Evolutionary conservation across 371 early-diverging fungal genomes (phyloP).

Genomic region (Mucor velutinosus): DNA sequence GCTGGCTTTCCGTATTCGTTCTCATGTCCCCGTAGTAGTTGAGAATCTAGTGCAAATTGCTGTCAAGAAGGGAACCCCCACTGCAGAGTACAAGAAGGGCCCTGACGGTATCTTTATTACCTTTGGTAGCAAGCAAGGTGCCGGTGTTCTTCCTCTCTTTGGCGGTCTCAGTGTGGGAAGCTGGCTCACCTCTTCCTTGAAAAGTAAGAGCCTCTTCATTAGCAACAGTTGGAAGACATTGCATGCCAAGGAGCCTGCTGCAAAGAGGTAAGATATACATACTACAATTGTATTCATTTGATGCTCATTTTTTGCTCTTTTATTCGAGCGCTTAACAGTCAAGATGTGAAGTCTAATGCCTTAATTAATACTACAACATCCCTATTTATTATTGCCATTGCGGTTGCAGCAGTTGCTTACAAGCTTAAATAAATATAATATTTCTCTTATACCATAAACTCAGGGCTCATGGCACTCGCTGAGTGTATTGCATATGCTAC

Average conservation of each 20-base stretch:
- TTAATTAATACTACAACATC: not conserved
- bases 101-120: conserved; percentile 35
- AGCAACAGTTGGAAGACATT: conserved; percentile 2
- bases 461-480: no score
- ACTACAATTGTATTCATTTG: not conserved
- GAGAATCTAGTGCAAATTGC: conserved; percentile 22
- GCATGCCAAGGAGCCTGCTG: not conserved
- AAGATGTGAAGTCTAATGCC: not conserved
- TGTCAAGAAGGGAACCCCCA: conserved; percentile 8
- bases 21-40: conserved; percentile 31
- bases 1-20: conserved; percentile 43
- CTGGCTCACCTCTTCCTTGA: not conserved
- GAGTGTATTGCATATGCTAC: no score
- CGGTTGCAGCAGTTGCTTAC: not conserved
- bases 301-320: not conserved
- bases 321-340: not conserved
- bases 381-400: not conserved
- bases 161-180: conserved; percentile 14
- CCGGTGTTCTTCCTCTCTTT: conserved; percentile 10
- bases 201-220: conserved; percentile 1
- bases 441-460: no score
- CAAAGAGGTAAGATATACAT: not conserved
- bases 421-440: not conserved
- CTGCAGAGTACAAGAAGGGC: conserved; percentile 24
- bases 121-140: conserved; percentile 31